Conservation (phyloP, 2,329 filamentous ascomycete species). For the Leptodontidium sp. region DNA sequence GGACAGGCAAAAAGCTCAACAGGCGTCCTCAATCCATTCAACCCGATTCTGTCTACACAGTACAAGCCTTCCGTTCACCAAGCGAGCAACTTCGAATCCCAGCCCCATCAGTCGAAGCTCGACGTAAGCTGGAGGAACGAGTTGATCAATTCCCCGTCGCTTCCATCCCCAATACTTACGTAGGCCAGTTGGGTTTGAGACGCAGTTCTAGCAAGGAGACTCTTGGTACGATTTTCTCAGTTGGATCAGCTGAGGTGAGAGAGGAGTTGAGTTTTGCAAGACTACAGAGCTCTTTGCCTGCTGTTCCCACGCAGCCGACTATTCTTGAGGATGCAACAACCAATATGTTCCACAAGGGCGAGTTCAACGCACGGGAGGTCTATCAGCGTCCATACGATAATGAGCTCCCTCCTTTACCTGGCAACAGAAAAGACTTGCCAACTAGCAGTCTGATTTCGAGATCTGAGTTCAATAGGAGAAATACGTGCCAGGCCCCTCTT, state of each 20-base stretch:
- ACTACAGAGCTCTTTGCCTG: slow-evolving; percentile 38
- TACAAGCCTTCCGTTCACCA: slow-evolving; percentile 38
- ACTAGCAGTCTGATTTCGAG: slow-evolving; percentile 9
- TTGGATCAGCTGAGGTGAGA: slow-evolving; percentile 41
- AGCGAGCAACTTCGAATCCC: slow-evolving; percentile 36
- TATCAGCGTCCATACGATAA: not conserved
- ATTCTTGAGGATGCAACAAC: slow-evolving; percentile 30
- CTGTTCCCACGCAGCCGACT: slow-evolving; percentile 34
- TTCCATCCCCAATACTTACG: slow-evolving; percentile 38
- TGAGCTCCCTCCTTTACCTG: not conserved
- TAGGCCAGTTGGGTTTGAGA: slow-evolving; percentile 24
- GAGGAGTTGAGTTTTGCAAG: slow-evolving; percentile 39
- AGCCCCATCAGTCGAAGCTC: slow-evolving; percentile 32
- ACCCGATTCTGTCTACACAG: slow-evolving; percentile 35
- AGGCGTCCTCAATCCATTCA: slow-evolving; percentile 29
- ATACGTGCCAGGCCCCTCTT: slow-evolving; percentile 29
- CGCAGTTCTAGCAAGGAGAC: slow-evolving; percentile 42
- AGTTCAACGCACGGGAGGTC: too few species aligned
- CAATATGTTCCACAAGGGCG: not conserved
- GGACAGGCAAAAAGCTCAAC: slow-evolving; percentile 25
- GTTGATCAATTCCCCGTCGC: slow-evolving; percentile 37
- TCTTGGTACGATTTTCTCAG: slow-evolving; percentile 42
- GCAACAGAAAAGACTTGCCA: slow-evolving; percentile 1
- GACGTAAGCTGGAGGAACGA: slow-evolving; percentile 35
- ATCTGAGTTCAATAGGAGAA: slow-evolving; percentile 31